These are phyloP conservation scores for Wallemia hederae DNA, from an alignment of 1,284 basidiomycete genomes.

Conservation along the genomic window DNA sequence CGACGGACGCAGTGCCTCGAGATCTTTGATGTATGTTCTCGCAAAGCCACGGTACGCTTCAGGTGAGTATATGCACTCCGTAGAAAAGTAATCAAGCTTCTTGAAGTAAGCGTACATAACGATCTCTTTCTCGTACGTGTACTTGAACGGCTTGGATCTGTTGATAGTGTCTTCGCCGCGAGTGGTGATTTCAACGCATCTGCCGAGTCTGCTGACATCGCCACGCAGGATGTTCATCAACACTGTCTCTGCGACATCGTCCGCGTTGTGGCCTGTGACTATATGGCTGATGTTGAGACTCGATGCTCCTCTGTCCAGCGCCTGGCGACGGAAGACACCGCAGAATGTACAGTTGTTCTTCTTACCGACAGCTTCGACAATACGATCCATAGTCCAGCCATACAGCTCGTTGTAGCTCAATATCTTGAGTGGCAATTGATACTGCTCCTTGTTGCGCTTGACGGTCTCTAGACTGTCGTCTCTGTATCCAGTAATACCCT, in stretches of 20 bases:
- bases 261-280: constrained; percentile 94
- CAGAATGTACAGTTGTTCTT: constrained; percentile 99
- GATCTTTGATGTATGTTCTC: constrained; percentile 70
- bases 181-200: constrained; percentile 81
- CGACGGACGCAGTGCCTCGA: constrained; percentile 72
- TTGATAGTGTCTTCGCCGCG: constrained; percentile 81
- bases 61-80: constrained; percentile 96
- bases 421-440: constrained; percentile 81
- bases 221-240: constrained; percentile 98
- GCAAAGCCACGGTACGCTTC: constrained; percentile 94
- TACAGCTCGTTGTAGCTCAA: constrained; percentile 86
- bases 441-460: constrained; percentile 86
- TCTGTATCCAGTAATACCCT: constrained; percentile 91
- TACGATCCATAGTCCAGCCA: constrained; percentile 97
- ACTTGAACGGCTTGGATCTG: constrained; percentile 94
- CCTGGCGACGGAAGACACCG: constrained; percentile 85
- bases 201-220: constrained; percentile 71
- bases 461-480: constrained; percentile 98
- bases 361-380: constrained; percentile 74
- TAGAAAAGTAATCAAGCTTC: constrained; percentile 93
- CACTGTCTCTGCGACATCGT: constrained; percentile 95
- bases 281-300: constrained; percentile 81
- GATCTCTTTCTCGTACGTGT: constrained; percentile 97
- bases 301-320: constrained; percentile 75
- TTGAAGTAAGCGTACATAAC: constrained; percentile 99